These are phyloP conservation scores for Phialophora tarda DNA, from an alignment of 2,329 filamentous ascomycete species.

Conservation along the genomic window DNA sequence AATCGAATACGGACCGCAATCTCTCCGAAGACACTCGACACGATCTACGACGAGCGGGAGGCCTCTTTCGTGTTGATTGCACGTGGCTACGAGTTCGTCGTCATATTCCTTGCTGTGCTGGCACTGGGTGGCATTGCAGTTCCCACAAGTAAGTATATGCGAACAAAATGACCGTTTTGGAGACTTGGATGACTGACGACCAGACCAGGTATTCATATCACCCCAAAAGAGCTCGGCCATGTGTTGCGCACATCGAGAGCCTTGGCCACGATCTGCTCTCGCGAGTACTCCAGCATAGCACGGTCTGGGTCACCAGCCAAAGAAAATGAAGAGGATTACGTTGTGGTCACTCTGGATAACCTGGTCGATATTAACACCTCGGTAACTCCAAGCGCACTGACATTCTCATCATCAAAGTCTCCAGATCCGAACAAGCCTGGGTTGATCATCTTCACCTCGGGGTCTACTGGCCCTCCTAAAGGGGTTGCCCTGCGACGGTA, in stretches of 20 bases:
- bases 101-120: slow-evolving; percentile 55
- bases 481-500: slow-evolving; percentile 57
- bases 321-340: neutral
- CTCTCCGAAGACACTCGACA: slow-evolving; percentile 44
- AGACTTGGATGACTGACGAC: neutral
- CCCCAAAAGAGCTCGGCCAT: neutral
- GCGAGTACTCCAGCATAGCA: neutral
- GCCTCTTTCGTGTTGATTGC: slow-evolving; percentile 52
- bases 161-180: neutral
- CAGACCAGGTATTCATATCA: slow-evolving; percentile 2
- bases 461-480: slow-evolving; percentile 62
- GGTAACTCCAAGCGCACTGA: neutral
- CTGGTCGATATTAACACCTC: neutral
- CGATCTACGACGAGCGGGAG: slow-evolving; percentile 43
- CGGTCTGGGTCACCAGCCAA: neutral
- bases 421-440: slow-evolving; percentile 41
- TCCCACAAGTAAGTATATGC: slow-evolving; percentile 46
- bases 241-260: neutral
- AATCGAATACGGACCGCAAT: slow-evolving; percentile 42
- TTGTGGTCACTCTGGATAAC: neutral
- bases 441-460: slow-evolving; percentile 67
- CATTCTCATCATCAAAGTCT: slow-evolving; percentile 22
- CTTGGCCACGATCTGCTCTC: neutral
- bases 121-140: slow-evolving; percentile 56
- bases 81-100: slow-evolving; percentile 56